Percentiles rank a stretch among this genome's conserved stretches.
Evolutionary conservation across 257 asterid genomes (phyloP).

Genomic region (Avicennia marina): DNA sequence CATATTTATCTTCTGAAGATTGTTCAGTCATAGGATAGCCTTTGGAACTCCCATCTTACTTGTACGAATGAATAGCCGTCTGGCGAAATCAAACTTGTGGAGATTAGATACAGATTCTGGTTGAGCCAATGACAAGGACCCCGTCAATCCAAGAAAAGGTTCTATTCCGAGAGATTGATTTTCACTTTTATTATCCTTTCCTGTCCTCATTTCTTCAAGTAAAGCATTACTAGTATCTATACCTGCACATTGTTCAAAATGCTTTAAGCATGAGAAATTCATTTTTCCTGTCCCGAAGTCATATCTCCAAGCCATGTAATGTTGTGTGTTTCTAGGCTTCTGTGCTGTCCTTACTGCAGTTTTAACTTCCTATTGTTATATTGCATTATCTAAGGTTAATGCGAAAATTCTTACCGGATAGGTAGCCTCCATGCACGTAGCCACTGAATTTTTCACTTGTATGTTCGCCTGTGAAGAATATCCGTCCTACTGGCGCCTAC

Average conservation of each 20-base stretch:
- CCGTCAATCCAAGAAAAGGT: conserved; percentile 54
- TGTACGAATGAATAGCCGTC: conserved; percentile 43
- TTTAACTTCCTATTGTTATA: background rate
- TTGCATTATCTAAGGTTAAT: background rate
- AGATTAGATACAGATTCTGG: conserved; percentile 49
- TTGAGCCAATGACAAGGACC: conserved; percentile 45
- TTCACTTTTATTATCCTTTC: conserved; percentile 44
- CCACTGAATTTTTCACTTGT: conserved; percentile 84
- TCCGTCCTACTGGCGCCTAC: conserved; percentile 90
- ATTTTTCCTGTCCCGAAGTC: no score
- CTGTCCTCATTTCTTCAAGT: conserved; percentile 55
- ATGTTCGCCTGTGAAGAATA: conserved; percentile 90
- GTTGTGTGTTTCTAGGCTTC: no score
- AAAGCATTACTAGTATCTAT: conserved; percentile 66
- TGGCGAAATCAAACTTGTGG: conserved; percentile 53
- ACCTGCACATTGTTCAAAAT: conserved; percentile 60
- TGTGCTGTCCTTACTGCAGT: no score
- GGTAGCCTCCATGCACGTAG: conserved; percentile 91
- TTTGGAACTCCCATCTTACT: conserved; percentile 45
- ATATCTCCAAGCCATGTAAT: background rate
- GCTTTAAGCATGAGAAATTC: no score
- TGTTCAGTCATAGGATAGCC: conserved; percentile 50
- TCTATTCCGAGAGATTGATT: conserved; percentile 43
- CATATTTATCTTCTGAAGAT: conserved; percentile 7
- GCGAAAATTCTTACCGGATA: conserved; percentile 51